Conservation (phyloP, 345 rosid genomes). For the Lepidium didymum region DNA sequence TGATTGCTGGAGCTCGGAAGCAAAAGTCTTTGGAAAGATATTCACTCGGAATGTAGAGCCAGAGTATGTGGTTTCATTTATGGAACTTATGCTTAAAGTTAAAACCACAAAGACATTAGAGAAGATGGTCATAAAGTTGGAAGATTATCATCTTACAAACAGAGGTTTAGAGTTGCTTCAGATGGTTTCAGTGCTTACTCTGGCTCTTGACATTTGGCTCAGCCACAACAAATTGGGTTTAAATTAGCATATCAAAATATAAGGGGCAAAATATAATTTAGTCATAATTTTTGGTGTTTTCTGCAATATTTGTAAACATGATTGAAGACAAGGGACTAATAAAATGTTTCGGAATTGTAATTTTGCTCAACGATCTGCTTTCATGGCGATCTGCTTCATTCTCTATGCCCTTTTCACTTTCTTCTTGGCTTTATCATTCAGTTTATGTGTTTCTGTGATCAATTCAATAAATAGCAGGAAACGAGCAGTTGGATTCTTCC, state of each 20-base stretch:
- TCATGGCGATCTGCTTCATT: slow-evolving; percentile 40
- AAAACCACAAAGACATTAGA: not conserved
- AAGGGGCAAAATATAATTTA: not conserved
- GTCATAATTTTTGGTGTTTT: not conserved
- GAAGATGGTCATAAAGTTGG: not conserved
- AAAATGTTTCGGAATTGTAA: not conserved
- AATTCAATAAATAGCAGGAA: slow-evolving; percentile 32
- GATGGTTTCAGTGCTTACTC: slow-evolving; percentile 4
- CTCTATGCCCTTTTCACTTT: slow-evolving; percentile 30
- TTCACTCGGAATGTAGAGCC: not conserved
- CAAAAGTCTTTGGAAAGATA: not conserved
- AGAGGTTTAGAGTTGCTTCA: not conserved
- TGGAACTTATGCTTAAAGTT: not conserved
- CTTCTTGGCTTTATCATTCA: slow-evolving; percentile 32
- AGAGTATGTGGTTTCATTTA: not conserved
- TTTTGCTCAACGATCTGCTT: slow-evolving; percentile 10
- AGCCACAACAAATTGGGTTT: no score
- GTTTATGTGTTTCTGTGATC: slow-evolving; percentile 34
- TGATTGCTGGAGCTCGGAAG: not conserved
- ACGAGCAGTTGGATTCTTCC: slow-evolving; percentile 80
- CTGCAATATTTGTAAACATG: slow-evolving; percentile 7
- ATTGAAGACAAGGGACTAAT: not conserved
- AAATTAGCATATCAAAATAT: not conserved
- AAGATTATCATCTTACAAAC: not conserved
- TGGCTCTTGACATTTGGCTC: no score